phyloP scores from a whole-genome alignment of 257 asterid species.

The Fraxinus cuspidata region DNA sequence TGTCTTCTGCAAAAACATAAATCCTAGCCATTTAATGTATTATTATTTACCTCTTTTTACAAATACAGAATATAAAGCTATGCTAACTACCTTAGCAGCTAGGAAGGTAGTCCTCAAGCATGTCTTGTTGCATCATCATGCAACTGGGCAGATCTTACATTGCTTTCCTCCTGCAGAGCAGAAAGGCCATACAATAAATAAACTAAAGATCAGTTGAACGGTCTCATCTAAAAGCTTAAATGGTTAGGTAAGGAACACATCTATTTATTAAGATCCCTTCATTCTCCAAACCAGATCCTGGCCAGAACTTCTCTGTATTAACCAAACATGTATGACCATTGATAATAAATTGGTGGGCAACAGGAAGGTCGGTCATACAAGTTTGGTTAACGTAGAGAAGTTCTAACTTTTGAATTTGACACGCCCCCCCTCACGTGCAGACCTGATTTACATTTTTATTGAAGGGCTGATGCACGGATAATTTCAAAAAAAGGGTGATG shows the following conservation, averaged over 20 bases:
- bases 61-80: slow-evolving; percentile 2
- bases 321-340: too few relatives aligned
- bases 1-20: slow-evolving; percentile 26
- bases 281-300: too few relatives aligned
- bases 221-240: background rate
- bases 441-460: background rate
- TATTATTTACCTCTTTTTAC: background rate
- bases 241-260: background rate
- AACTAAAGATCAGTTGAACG: background rate
- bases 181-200: slow-evolving; percentile 21
- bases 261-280: background rate
- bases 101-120: slow-evolving; percentile 46
- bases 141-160: slow-evolving; percentile 76
- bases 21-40: background rate
- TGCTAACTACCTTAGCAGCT: slow-evolving; percentile 22
- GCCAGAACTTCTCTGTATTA: too few relatives aligned
- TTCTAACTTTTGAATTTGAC: background rate
- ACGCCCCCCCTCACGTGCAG: background rate
- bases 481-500: background rate
- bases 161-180: slow-evolving; percentile 70
- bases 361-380: background rate
- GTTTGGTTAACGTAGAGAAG: background rate
- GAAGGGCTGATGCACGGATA: background rate
- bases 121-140: slow-evolving; percentile 82
- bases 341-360: background rate